Percentiles rank a stretch among this genome's conserved stretches.
These are phyloP conservation scores for Cunninghamia lanceolata DNA, from an alignment of 75 land plant genomes.

Conservation along the genomic window DNA sequence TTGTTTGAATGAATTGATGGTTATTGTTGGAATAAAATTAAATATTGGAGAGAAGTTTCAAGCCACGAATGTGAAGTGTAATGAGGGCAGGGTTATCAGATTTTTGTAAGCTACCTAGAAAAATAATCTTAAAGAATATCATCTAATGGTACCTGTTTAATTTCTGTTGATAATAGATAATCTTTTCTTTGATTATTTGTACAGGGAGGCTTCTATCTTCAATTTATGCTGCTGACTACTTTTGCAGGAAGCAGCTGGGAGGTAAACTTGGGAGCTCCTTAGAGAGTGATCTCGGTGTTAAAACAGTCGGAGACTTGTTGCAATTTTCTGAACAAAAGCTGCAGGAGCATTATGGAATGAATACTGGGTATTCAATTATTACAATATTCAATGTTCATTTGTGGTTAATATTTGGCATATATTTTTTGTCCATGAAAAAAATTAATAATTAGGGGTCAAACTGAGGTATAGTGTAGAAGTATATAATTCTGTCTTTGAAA, in stretches of 20 bases:
- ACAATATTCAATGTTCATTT: not conserved
- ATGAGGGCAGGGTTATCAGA: not conserved
- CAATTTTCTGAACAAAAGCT: conserved; percentile 72
- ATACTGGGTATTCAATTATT: conserved; percentile 69
- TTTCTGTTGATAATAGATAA: not conserved
- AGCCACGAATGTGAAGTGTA: not conserved
- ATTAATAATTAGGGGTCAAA: not conserved
- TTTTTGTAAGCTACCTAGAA: not conserved
- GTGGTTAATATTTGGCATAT: not conserved
- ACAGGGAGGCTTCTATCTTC: not conserved
- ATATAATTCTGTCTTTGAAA: not conserved
- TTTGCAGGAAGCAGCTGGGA: conserved; percentile 81
- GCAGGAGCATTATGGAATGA: conserved; percentile 83
- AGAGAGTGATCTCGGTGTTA: conserved; percentile 75
- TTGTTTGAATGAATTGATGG: not conserved
- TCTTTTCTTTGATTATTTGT: not conserved
- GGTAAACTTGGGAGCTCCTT: conserved; percentile 92
- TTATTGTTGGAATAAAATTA: not conserved
- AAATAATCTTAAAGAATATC: not conserved
- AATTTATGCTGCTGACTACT: not conserved
- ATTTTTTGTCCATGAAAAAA: not conserved
- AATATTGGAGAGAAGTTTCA: conserved; percentile 5
- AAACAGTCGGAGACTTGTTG: conserved; percentile 83
- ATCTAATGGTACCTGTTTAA: not conserved
- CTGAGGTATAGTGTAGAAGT: not conserved